Percentiles rank a stretch among this genome's conserved stretches.
These are phyloP conservation scores for Ophiostoma montium DNA, from an alignment of 2,329 filamentous ascomycete genomes.

Conservation along the genomic window DNA sequence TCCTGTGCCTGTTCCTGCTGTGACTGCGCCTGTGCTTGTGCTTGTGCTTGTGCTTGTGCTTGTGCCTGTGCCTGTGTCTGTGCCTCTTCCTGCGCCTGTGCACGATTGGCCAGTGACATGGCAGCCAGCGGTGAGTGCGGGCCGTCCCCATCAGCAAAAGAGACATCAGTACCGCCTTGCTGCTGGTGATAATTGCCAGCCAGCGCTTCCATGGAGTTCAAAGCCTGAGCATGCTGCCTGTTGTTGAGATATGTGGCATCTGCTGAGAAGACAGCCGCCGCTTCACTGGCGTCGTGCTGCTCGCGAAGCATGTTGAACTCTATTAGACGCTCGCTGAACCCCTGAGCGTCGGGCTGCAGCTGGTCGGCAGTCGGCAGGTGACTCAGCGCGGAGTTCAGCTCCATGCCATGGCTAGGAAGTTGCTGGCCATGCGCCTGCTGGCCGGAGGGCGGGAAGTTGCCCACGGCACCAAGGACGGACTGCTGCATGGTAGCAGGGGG, in stretches of 20 bases:
- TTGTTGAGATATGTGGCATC: neutral
- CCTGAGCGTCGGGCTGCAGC: slow-evolving; percentile 39
- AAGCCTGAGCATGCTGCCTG: neutral
- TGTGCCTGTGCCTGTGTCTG: slow-evolving; percentile 40
- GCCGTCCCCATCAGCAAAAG: slow-evolving; percentile 20
- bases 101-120: slow-evolving; percentile 55
- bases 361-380: slow-evolving; percentile 37
- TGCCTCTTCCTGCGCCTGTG: slow-evolving; percentile 3
- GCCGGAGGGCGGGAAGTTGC: slow-evolving; percentile 18
- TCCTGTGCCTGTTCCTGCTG: too few species aligned
- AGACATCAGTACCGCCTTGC: neutral
- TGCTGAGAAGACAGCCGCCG: neutral
- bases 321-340: slow-evolving; percentile 57
- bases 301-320: slow-evolving; percentile 71
- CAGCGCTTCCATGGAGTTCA: neutral
- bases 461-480: slow-evolving; percentile 18
- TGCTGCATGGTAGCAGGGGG: slow-evolving; percentile 27
- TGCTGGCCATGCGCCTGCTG: neutral
- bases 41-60: too few species aligned
- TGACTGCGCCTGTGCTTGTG: too few species aligned
- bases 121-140: slow-evolving; percentile 14
- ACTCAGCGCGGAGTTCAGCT: slow-evolving; percentile 9
- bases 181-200: neutral
- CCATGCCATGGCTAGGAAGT: neutral
- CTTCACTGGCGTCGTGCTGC: slow-evolving; percentile 43